Percentiles rank a stretch among this genome's conserved stretches.
These are phyloP conservation scores for Paspalum vaginatum DNA, from an alignment of 176 grass and related monocot species.

Conservation along the genomic window DNA sequence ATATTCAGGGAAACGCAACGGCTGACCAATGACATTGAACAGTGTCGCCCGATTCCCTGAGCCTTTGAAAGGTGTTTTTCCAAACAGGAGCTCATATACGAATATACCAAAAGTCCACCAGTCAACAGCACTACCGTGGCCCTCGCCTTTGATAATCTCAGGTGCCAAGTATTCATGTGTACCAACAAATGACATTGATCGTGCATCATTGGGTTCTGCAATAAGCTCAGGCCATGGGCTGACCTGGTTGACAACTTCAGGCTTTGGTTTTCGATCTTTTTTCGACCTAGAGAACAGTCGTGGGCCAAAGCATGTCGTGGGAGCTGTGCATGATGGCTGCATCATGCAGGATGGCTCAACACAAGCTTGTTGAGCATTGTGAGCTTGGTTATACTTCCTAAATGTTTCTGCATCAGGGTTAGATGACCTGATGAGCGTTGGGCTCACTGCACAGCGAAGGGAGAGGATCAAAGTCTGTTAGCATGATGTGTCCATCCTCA, in stretches of 20 bases:
- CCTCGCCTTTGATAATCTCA: conserved; percentile 94
- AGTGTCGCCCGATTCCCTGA: conserved; percentile 74
- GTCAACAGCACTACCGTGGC: conserved; percentile 91
- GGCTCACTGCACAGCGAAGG: conserved; percentile 69
- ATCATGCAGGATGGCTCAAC: conserved; percentile 68
- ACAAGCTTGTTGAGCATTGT: conserved; percentile 64
- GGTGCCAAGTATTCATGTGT: conserved; percentile 96
- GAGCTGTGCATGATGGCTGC: conserved; percentile 66
- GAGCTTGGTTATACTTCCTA: conserved; percentile 48
- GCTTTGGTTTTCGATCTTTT: conserved; percentile 75
- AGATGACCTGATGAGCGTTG: conserved; percentile 65
- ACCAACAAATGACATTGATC: conserved; percentile 88
- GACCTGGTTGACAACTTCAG: conserved; percentile 82
- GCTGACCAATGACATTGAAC: conserved; percentile 90
- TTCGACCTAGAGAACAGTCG: conserved; percentile 77
- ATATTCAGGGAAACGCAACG: conserved; percentile 70
- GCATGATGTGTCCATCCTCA: conserved; percentile 96
- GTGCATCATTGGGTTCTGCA: conserved; percentile 83
- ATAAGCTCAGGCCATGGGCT: conserved; percentile 83
- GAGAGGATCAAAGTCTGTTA: conserved; percentile 85
- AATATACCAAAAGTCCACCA: conserved; percentile 98
- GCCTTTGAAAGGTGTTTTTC: conserved; percentile 92
- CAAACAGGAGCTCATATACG: conserved; percentile 91
- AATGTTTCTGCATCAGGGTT: conserved; percentile 56
- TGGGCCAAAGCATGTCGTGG: conserved; percentile 83